Evolutionary conservation across 306 rosid species (phyloP), one percentile per base, ranked within the genome.

Genomic region (Vachellia collinsii): DNA sequence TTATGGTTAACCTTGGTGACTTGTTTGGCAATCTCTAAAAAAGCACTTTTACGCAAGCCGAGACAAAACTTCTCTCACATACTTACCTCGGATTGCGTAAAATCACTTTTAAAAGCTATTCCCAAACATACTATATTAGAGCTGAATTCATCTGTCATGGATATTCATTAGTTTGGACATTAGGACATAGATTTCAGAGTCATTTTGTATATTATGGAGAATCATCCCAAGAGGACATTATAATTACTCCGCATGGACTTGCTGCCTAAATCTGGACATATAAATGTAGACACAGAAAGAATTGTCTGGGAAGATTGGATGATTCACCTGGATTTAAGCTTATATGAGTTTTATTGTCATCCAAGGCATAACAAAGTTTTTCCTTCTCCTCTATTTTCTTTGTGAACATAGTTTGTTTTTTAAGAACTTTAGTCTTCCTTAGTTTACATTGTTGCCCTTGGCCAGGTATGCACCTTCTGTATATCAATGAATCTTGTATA

Each of bases 151-250:
- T 74, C 25, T 51, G 11, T 34, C 12, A 11, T 53, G 66, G 66
- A 72, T 47, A 25, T 43, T 71, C 20, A 46, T 69, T 71, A 47
- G 59, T 3, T 25, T 8, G 61, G 76, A 42, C 51, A n/a, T 68
- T 17, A 43, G 36, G 20, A n/a, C 42, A 42, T 68, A 6, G 42
- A 41, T 41, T 41, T 68, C 37, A 68, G 41, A 42, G 36, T 51
- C 12, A 1, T 68, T 53, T 39, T 70, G 48, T 70, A 48, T 48
- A 12, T 22, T 34, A 29, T 34, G 5, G 38, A 6, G 13, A 50
- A 20, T 50, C 20, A 8, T 50, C 17, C 63, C 62, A 25, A 29
- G 8, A 51, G 63, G 19, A 8, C 76, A 8, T 48, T 12, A 72
- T 72, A 17, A 46, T 72, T 72, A 58, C 76, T 50, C 19, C 19